These are phyloP conservation scores for Plenodomus lindquistii DNA, from an alignment of 2,329 filamentous ascomycete species.

Conservation along the genomic window DNA sequence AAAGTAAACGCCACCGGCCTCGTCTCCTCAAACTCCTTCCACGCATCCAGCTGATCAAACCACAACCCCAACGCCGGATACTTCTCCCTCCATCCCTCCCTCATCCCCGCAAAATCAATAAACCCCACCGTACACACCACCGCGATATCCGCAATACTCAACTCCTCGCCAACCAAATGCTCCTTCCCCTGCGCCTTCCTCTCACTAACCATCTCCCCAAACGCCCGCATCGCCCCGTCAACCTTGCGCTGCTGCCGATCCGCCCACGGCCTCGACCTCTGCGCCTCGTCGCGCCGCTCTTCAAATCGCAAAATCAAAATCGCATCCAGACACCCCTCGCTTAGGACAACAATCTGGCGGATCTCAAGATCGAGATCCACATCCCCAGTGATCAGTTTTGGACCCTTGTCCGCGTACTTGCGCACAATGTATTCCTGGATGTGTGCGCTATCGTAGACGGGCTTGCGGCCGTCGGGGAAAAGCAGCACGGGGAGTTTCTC, in stretches of 20 bases:
- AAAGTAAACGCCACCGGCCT: conserved; percentile 22
- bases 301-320: conserved; percentile 18
- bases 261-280: conserved; percentile 13
- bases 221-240: conserved; percentile 15
- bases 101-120: conserved; percentile 12
- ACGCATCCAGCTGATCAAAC: conserved; percentile 12
- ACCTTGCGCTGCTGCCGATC: conserved; percentile 17
- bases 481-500: conserved; percentile 48
- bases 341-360: conserved; percentile 16
- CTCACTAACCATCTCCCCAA: conserved; percentile 9
- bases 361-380: conserved; percentile 12
- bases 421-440: conserved; percentile 20
- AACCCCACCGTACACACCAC: conserved; percentile 13
- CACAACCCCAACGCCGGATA: conserved; percentile 13
- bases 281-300: conserved; percentile 6
- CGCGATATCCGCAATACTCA: conserved; percentile 22
- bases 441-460: conserved; percentile 21
- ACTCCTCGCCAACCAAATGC: conserved; percentile 13
- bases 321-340: conserved; percentile 20
- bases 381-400: conserved; percentile 12
- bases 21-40: conserved; percentile 18
- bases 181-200: conserved; percentile 8
- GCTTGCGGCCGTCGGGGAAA: conserved; percentile 16
- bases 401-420: conserved; percentile 14
- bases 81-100: conserved; percentile 10